Evolutionary conservation across 192 early-diverging fungal genomes (phyloP).

Genomic region (Phycomyces nitens): DNA sequence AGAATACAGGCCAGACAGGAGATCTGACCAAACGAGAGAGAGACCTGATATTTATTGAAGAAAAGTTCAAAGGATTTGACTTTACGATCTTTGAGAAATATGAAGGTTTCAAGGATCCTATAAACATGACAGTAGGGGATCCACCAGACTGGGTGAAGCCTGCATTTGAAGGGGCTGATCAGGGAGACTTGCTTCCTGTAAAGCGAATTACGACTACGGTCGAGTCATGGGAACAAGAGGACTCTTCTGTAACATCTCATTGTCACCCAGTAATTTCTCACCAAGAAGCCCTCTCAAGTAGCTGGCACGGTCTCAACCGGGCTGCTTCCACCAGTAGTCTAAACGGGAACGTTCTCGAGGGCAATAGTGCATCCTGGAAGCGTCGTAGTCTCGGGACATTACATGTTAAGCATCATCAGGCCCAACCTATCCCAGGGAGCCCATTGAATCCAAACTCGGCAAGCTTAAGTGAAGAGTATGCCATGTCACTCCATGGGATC

Average conservation of each 20-base stretch:
- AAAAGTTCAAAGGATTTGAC: conserved; percentile 75
- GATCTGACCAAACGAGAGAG: conserved; percentile 31
- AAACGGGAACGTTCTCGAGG: not conserved
- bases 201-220: not conserved
- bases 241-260: not conserved
- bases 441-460: not conserved
- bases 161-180: conserved; percentile 28
- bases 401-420: conserved; percentile 6
- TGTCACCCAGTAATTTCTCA: not conserved
- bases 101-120: conserved; percentile 57
- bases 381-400: conserved; percentile 20
- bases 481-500: conserved; percentile 24
- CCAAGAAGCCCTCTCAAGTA: not conserved
- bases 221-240: not conserved
- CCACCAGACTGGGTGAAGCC: conserved; percentile 64
- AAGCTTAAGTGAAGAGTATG: conserved; percentile 30
- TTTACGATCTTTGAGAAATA: conserved; percentile 78
- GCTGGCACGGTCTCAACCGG: conserved; percentile 18
- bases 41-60: conserved; percentile 70
- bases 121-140: conserved; percentile 52
- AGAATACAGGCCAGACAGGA: not conserved
- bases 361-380: not conserved
- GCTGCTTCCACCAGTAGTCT: conserved; percentile 19
- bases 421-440: not conserved
- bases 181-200: conserved; percentile 30